Evolutionary conservation across 345 rosid species (phyloP), one percentile per base, ranked within the genome.

Genomic region (Hibiscus syriacus): DNA sequence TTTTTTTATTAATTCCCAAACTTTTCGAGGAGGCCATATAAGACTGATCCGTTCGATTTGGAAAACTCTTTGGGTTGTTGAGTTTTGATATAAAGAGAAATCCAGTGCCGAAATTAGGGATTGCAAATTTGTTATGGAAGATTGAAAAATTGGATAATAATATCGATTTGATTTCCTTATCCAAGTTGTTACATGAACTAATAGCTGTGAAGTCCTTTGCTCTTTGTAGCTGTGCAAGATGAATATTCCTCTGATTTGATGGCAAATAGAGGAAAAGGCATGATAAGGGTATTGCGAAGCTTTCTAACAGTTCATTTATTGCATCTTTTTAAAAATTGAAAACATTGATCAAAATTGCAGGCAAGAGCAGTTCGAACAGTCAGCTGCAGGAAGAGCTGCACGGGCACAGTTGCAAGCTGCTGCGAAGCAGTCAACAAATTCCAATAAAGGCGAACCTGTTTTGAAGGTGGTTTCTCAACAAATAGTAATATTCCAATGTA

Each of bases 321-420:
- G 29, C 11, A 26, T 13, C 14, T 48, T 11, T 72, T 13, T 11
- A 69, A 3, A 16, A 19, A 39, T 39, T 71, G 62, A 48, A 57
- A 43, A 29, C 45, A 3, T 45, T 49, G 30, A 12, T 55, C 2
- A 13, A 54, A 26, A 26, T 71, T 71, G 67, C 94, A 93, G 98
- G 80, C 90, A 90, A 74, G 97, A 85, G 72, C 70, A 89, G 52
- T 90, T 89, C 64, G 88, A 93, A 27, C 87, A 89, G 67, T 93
- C 98, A 30, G 94, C 98, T 25, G 90, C 85, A 0, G 98, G 98
- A 70, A 90, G 85, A 76, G 98, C 97, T 64, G 97, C 98, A 1
- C 84, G 83, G 20, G 94, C 96, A 34, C 96, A 90, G 62, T 22
- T 82, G 19, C 80, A 89, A 64, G 87, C 73, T 14, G 81, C 84